Base-by-base conservation (phyloP, 148 eudicot genomes). In the Rheum nobile region DNA sequence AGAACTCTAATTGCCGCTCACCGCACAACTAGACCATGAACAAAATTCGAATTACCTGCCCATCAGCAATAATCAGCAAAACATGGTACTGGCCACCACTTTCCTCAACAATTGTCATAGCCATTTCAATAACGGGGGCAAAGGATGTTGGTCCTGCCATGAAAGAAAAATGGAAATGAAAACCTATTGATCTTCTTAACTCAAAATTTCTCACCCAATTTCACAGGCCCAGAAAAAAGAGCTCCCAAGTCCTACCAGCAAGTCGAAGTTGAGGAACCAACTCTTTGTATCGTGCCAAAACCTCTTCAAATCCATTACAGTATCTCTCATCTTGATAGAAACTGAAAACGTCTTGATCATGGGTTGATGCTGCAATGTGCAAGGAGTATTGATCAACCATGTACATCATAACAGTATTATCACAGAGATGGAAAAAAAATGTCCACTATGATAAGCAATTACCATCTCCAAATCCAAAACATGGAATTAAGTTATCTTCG, bases 381-480 rank as follows among this genome's bases (percentile, higher is more conserved):
- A 8, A 71, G 73, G 50, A 41, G 21, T 71, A 41, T 41, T 65
- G 17, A 34, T 31, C 70, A 65, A 65, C 41, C 37, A 29, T 13
- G 3, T 28, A 35, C 67, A 28, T 32, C 35, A 61, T 32, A 14
- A 63, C 38, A 65, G 70, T 65, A 65, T 16, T 31, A 38, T 14
- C 21, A 31, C 39, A 31, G 8, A 32, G 38, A 63, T 63, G n/a
- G 31, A 31, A 63, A 63, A 63, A 21, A 31, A 65, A 2, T 12
- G 12, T 13, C 29, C 41, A 38, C 31, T n/a, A 38, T 21, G 7
- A 34, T 13, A 6, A 54, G 9, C 71, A 39, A 38, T 68, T 91
- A 94, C 98, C 98, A 81, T 94, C 98, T 83, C 98, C 98, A 87
- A 94, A 94, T 79, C 98, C 98, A 74, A 71, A 94, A 76, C 98